A percentile compares a stretch with the other conserved stretches of the same genome.
These are phyloP conservation scores for Fusarium lyarnte DNA, from an alignment of 2,329 filamentous ascomycete species.

Conservation along the genomic window DNA sequence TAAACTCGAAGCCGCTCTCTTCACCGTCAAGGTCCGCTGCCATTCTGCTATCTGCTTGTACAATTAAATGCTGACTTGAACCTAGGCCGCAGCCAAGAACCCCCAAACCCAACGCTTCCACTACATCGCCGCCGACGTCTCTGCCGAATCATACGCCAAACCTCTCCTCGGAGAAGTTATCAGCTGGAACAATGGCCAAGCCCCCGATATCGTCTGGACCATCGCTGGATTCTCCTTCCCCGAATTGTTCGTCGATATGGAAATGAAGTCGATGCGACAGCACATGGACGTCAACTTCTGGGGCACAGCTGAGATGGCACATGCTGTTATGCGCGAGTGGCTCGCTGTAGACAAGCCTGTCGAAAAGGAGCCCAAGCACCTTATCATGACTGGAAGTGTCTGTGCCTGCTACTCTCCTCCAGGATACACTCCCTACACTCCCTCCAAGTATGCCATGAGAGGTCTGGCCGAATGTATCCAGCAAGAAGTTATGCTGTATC, in stretches of 20 bases:
- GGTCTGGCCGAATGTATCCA: slow-evolving; percentile 83
- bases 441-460: slow-evolving; percentile 85
- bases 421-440: slow-evolving; percentile 86
- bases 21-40: slow-evolving; percentile 68
- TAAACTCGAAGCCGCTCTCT: slow-evolving; percentile 78
- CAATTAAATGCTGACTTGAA: background rate
- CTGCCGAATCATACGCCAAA: slow-evolving; percentile 72
- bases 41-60: background rate
- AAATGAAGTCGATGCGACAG: slow-evolving; percentile 70
- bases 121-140: slow-evolving; percentile 85
- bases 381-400: slow-evolving; percentile 87
- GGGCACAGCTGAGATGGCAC: slow-evolving; percentile 85
- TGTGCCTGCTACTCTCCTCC: slow-evolving; percentile 79
- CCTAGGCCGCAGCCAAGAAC: slow-evolving; percentile 71
- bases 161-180: slow-evolving; percentile 77
- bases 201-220: slow-evolving; percentile 92
- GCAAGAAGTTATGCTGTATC: slow-evolving; percentile 88
- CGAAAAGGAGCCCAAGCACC: slow-evolving; percentile 69
- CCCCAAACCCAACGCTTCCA: slow-evolving; percentile 79
- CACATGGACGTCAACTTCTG: slow-evolving; percentile 97
- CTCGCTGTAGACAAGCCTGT: slow-evolving; percentile 60
- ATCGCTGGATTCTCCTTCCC: slow-evolving; percentile 81
- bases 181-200: slow-evolving; percentile 77
- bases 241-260: slow-evolving; percentile 79
- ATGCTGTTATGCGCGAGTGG: slow-evolving; percentile 81